These are phyloP conservation scores for Diaporthe australafricana DNA, from an alignment of 2,329 filamentous ascomycete species.

Conservation along the genomic window DNA sequence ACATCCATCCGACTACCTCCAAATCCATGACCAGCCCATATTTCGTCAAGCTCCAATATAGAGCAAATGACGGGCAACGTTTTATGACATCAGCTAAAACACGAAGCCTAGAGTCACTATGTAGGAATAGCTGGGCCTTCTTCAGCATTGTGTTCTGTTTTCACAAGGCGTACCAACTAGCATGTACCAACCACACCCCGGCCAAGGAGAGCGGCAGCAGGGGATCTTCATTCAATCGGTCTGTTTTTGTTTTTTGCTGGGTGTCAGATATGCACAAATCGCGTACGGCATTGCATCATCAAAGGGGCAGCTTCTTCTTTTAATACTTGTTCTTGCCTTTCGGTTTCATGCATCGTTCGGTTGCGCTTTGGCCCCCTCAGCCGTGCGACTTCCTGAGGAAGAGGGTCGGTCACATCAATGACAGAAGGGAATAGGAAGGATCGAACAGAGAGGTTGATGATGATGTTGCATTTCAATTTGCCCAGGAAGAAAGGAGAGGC, in stretches of 20 bases:
- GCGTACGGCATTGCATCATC: slow-evolving; percentile 16
- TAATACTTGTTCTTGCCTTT: neutral
- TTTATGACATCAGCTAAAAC: neutral
- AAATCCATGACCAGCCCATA: neutral
- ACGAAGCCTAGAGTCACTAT: neutral
- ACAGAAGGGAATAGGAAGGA: neutral
- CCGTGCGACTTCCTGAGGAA: neutral
- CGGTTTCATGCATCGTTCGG: slow-evolving; percentile 2
- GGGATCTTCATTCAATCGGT: neutral
- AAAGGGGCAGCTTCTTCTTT: slow-evolving; percentile 9
- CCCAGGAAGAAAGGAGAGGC: neutral
- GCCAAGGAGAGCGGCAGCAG: neutral
- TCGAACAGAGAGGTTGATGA: neutral
- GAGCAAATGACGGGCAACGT: neutral
- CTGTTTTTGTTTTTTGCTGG: slow-evolving; percentile 8
- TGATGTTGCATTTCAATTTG: neutral
- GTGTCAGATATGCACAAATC: neutral
- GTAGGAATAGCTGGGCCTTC: slow-evolving; percentile 13
- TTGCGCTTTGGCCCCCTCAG: neutral
- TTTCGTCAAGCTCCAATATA: neutral
- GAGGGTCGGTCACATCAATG: neutral
- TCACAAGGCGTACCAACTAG: neutral
- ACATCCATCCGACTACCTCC: neutral
- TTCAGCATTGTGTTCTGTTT: neutral
- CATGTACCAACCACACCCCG: slow-evolving; percentile 3